These are phyloP conservation scores for Arabis alpina DNA, from an alignment of 345 rosid species.

Conservation along the genomic window DNA sequence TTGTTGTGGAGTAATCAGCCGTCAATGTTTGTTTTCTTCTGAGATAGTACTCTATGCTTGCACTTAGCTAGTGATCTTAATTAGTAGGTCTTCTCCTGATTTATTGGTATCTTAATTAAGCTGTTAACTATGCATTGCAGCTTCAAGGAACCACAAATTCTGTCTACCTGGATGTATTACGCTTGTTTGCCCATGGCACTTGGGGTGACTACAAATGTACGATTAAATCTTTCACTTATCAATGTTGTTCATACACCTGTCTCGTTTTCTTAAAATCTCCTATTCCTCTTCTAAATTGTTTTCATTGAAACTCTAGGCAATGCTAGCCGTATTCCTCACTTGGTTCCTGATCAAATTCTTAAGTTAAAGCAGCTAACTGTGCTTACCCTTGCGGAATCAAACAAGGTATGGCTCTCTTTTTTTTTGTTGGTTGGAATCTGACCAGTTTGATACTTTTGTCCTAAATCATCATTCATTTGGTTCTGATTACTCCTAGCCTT, in stretches of 20 bases:
- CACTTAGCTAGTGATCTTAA: neutral
- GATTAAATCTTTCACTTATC: neutral
- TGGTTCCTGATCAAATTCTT: constrained; percentile 80
- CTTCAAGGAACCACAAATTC: constrained; percentile 78
- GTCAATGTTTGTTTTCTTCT: neutral
- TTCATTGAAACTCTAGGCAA: constrained; percentile 54
- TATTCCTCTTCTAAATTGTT: neutral
- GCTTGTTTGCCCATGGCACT: constrained; percentile 90
- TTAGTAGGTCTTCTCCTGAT: neutral
- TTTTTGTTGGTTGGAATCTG: neutral
- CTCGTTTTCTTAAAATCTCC: neutral
- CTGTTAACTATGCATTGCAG: constrained; percentile 51
- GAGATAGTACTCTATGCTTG: neutral
- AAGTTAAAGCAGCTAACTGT: constrained; percentile 95
- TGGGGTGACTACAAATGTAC: constrained; percentile 95
- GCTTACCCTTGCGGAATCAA: constrained; percentile 87
- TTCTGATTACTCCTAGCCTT: neutral
- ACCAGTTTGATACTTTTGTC: neutral
- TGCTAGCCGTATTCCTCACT: constrained; percentile 55
- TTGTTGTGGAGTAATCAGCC: neutral
- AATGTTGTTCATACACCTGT: neutral
- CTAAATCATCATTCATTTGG: neutral
- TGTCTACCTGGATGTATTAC: constrained; percentile 58
- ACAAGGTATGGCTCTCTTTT: constrained; percentile 57
- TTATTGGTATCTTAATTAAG: neutral